phyloP scores from a whole-genome alignment of 495 filamentous ascomycete genomes.

The Echria macrotheca region DNA sequence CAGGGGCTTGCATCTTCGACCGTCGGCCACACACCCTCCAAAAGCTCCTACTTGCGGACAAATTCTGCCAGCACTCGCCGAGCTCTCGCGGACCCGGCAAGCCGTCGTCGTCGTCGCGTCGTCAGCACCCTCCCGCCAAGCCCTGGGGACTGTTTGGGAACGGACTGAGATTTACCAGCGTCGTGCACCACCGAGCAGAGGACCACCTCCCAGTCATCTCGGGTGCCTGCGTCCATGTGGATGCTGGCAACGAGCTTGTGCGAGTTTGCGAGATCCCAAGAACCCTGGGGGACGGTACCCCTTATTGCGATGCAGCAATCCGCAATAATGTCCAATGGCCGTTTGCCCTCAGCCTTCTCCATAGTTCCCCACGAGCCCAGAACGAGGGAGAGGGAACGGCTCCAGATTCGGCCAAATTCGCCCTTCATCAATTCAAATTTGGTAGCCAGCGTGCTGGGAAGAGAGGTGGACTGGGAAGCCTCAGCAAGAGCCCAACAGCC shows the following conservation, averaged over 20 bases:
- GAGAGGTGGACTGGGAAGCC: constrained; percentile 2
- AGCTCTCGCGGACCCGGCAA: too few species aligned
- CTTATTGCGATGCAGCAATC: constrained; percentile 21
- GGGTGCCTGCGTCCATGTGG: constrained; percentile 17
- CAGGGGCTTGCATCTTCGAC: not conserved
- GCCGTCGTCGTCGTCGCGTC: too few species aligned
- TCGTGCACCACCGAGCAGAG: constrained; percentile 1
- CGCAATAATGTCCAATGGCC: constrained; percentile 21
- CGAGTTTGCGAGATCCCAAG: constrained; percentile 11
- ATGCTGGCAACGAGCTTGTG: constrained; percentile 13
- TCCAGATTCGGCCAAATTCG: constrained; percentile 16
- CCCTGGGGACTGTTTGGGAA: constrained; percentile 13
- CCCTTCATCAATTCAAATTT: constrained; percentile 14
- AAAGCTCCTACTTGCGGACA: too few species aligned
- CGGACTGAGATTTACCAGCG: constrained; percentile 11
- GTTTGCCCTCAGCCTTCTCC: constrained; percentile 15
- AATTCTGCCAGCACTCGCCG: not conserved
- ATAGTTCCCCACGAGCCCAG: constrained; percentile 16
- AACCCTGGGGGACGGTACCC: constrained; percentile 17
- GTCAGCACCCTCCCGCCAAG: constrained; percentile 10
- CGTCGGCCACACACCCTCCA: not conserved
- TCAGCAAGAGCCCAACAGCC: not conserved
- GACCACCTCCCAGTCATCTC: constrained; percentile 8
- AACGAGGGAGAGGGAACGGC: constrained; percentile 19
- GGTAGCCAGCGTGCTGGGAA: constrained; percentile 14